Evolutionary conservation across 192 early-diverging fungal species (phyloP).

Genomic region (Entomortierella chlamydospora): DNA sequence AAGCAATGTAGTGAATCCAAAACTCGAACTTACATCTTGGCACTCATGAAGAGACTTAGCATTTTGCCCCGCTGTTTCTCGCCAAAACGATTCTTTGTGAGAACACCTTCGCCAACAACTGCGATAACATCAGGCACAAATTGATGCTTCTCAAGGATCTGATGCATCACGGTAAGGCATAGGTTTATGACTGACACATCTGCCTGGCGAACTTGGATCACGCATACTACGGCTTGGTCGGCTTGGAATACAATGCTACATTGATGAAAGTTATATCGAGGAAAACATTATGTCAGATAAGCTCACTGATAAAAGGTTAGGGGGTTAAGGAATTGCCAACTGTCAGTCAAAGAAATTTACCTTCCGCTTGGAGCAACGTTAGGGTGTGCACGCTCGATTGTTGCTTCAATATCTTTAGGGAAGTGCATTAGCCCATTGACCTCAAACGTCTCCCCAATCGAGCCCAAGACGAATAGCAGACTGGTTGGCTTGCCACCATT

Average conservation of each 20-base stretch:
- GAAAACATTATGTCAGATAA: background rate
- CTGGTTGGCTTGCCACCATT: slow-evolving; percentile 62
- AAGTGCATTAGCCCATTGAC: slow-evolving; percentile 80
- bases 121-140: slow-evolving; percentile 79
- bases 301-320: background rate
- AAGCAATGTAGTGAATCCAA: background rate
- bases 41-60: slow-evolving; percentile 53
- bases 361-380: slow-evolving; percentile 62
- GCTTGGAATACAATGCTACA: slow-evolving; percentile 58
- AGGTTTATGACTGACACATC: slow-evolving; percentile 61
- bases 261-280: background rate
- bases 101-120: slow-evolving; percentile 62
- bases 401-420: slow-evolving; percentile 77
- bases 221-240: slow-evolving; percentile 54
- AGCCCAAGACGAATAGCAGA: slow-evolving; percentile 80
- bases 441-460: slow-evolving; percentile 76
- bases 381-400: slow-evolving; percentile 75
- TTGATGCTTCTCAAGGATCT: slow-evolving; percentile 76
- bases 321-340: too few relatives aligned
- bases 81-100: slow-evolving; percentile 73
- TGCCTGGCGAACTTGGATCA: slow-evolving; percentile 44
- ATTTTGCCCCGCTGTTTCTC: slow-evolving; percentile 71
- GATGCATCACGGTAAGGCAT: slow-evolving; percentile 70
- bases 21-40: slow-evolving; percentile 40
- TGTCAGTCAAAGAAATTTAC: slow-evolving; percentile 33